Conservation (phyloP, 2,329 filamentous ascomycete species). For the Clarireedia paspali region DNA sequence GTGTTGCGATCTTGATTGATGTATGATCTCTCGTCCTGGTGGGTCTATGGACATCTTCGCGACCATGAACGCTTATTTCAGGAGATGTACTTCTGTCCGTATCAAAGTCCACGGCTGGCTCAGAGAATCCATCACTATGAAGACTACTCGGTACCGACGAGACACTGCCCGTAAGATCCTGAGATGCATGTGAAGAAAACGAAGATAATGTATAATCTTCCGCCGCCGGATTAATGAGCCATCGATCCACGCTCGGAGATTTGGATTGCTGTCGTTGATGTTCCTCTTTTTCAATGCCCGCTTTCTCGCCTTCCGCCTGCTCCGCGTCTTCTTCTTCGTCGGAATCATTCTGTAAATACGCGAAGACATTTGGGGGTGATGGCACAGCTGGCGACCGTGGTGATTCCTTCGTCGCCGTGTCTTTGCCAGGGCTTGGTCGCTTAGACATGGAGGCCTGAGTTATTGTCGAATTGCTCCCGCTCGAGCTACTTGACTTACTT, state of each 20-base stretch:
- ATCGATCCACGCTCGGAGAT: constrained; percentile 3
- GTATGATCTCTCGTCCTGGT: constrained; percentile 15
- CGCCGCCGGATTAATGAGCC: constrained; percentile 9
- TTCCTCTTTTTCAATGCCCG: not conserved
- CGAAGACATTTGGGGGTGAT: constrained; percentile 25
- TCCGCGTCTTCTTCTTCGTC: constrained; percentile 6
- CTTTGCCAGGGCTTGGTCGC: constrained; percentile 14
- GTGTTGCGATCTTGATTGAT: constrained; percentile 25
- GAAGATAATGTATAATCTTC: not conserved
- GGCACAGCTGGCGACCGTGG: constrained; percentile 27
- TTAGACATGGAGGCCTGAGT: constrained; percentile 30
- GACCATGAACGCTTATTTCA: constrained; percentile 33
- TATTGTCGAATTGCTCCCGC: constrained; percentile 35
- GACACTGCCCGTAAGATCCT: constrained; percentile 24
- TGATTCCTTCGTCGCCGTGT: constrained; percentile 13
- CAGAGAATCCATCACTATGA: constrained; percentile 30
- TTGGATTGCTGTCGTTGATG: constrained; percentile 8
- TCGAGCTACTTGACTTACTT: constrained; percentile 33
- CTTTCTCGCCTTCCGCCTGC: not conserved
- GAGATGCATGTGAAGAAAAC: constrained; percentile 17
- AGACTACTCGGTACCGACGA: constrained; percentile 28
- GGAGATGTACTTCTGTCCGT: constrained; percentile 40
- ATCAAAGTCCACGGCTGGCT: constrained; percentile 31
- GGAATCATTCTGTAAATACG: constrained; percentile 21
- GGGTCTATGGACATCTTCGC: constrained; percentile 10